Evolutionary conservation across 108 stramenopile species (phyloP), one percentile per base, ranked within the genome.

Genomic region (Skeletonema potamos): DNA sequence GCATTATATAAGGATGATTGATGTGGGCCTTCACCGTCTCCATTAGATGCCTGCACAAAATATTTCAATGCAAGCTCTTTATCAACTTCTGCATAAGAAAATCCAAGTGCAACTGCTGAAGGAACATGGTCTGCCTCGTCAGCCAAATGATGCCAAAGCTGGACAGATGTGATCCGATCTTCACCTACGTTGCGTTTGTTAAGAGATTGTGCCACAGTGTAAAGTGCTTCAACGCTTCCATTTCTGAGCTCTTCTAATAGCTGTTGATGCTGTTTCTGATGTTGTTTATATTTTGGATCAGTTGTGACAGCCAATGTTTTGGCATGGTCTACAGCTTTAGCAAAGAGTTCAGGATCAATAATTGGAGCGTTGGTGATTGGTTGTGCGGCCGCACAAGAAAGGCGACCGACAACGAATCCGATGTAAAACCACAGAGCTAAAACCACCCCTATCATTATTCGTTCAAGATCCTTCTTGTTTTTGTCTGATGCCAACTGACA

Each of bases 1-100:
- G 77, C 72, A 46, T 79, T 79, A 46, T 66, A 79, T 12, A 72
- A 30, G 7, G 77, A 32, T 20, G 77, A 72, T 56, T 79, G 77
- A 56, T 79, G 77, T 2, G 77, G 77, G 51, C 66, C 72, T n/a
- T 43, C 39, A 17, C 64, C 69, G 17, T 44, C 70, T 4, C 27
- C 29, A 11, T 57, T 27, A 15, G 29, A 32, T 7, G 77, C 77
- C 44, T 73, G 71, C 7, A 79, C 27, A 54, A 79, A 79, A 34
- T 79, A 79, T 30, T 68, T 66, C 27, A 79, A 73, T n/a, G 77
- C 77, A 18, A 60, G 44, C 15, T 66, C 29, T 62, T 79, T 79
- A 27, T 79, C 77, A 15, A 73, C 77, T 12, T 79, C 72, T 6
- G 71, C 44, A 61, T 79, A 79, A 6, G 77, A 66, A 62, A 73